Base-by-base conservation (phyloP, 768 basidiomycete species). In the Lepiota venenata region DNA sequence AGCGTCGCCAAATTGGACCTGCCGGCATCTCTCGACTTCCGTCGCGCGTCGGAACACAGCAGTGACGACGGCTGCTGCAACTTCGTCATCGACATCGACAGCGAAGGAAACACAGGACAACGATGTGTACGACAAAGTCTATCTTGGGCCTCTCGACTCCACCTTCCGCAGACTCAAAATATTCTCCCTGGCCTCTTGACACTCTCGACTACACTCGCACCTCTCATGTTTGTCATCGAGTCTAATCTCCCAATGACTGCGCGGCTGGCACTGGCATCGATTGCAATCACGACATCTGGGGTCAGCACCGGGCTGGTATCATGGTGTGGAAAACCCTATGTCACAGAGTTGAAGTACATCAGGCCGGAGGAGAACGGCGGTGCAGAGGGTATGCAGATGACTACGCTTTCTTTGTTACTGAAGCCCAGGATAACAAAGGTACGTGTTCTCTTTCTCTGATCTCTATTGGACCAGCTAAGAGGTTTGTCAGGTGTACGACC, bases 151-250 rank as follows among this genome's bases (percentile, higher is more conserved):
- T 2, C 72, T 93, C 37, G 70, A 84, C 0, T 66, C 74, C 41
- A 88, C 91, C 1, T 93, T 91, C 73, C 80, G 83, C 52, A 80
- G 81, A 20, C 78, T 93, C 52, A 93, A 94, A 66, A 68, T 91
- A 8, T 92, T 94, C 72, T 93, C 91, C 11, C 71, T 95, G 0
- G 81, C 84, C 20, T 92, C 92, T 0, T 94, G 44, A 76, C 77
- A 2, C 77, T 91, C 46, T 85, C 89, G 9, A 69, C 76, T 55
- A 75, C 81, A 3, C 73, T 94, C 61, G 75, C 88, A 1, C 93
- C 93, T 1, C 84, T 94, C 71, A 82, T 94, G 57, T 88, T 94
- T 68, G 64, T 90, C 49, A 75, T 94, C 60, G 91, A 93, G 56
- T 87, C 91, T 4, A 79, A 79, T 20, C 77, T 94, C 6, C 91